Evolutionary conservation across 1,284 basidiomycete genomes (phyloP).

Genomic region (Tilletia caries): DNA sequence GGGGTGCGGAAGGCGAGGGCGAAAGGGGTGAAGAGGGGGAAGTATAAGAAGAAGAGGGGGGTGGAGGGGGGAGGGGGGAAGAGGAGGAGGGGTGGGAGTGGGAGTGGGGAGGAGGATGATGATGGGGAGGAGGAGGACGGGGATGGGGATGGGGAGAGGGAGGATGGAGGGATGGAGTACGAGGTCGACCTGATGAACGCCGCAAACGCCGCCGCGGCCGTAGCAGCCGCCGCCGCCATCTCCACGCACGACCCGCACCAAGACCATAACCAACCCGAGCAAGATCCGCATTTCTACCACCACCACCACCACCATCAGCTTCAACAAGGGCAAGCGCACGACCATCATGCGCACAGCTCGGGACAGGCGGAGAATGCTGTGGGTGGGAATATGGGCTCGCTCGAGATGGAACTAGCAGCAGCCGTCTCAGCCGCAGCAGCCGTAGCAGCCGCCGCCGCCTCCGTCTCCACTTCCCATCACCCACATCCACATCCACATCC

Average conservation of each 20-base stretch:
- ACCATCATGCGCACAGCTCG: no score
- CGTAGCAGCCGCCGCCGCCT: neutral
- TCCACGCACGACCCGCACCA: neutral
- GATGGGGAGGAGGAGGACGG: no score
- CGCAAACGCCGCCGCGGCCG: neutral
- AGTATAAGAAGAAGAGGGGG: constrained; percentile 65
- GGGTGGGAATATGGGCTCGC: no score
- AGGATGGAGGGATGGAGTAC: neutral
- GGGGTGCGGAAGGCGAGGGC: constrained; percentile 77
- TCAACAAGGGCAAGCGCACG: no score
- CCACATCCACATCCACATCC: neutral
- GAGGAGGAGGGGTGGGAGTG: neutral
- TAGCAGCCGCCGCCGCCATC: neutral
- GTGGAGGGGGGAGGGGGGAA: no score
- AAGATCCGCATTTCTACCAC: no score
- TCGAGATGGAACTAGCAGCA: neutral
- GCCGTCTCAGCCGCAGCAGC: neutral
- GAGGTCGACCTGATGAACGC: neutral
- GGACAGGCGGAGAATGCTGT: no score
- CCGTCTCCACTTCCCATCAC: no score
- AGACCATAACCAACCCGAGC: no score
- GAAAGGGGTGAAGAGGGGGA: constrained; percentile 79
- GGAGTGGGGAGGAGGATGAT: constrained; percentile 15
- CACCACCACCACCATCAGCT: no score
- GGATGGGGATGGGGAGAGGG: neutral